Evolutionary conservation across 2,329 filamentous ascomycete species (phyloP).

Genomic region (Fusarium sp.): DNA sequence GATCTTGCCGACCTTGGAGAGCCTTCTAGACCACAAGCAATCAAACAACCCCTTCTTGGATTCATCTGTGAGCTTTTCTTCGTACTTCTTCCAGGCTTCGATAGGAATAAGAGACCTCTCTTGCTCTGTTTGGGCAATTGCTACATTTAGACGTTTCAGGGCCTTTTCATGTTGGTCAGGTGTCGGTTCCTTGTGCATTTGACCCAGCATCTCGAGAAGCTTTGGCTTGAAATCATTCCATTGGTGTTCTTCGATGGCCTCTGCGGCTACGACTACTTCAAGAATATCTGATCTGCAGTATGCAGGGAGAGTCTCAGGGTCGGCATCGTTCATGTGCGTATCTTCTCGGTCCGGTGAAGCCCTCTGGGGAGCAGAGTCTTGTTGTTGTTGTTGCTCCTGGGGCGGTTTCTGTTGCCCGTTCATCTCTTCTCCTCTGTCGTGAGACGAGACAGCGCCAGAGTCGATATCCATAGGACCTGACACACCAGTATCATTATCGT

Average conservation of each 20-base stretch:
- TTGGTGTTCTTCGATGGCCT: background rate
- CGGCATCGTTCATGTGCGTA: constrained; percentile 9
- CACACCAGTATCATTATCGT: background rate
- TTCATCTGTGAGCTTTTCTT: constrained; percentile 35
- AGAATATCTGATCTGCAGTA: constrained; percentile 6
- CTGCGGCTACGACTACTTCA: background rate
- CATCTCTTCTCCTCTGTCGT: background rate
- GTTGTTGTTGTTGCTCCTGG: background rate
- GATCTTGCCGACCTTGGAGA: constrained; percentile 41
- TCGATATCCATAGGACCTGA: constrained; percentile 5
- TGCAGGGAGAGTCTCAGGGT: background rate
- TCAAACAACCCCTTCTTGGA: constrained; percentile 12
- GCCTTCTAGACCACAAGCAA: constrained; percentile 38
- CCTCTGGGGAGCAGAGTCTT: background rate
- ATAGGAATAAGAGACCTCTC: constrained; percentile 37
- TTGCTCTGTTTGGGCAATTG: constrained; percentile 6
- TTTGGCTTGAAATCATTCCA: constrained; percentile 19
- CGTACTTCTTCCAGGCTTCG: constrained; percentile 39
- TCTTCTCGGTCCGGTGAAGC: constrained; percentile 1
- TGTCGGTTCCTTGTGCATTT: constrained; percentile 13
- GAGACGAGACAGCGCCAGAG: background rate
- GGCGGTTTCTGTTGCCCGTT: background rate
- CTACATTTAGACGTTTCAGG: constrained; percentile 11
- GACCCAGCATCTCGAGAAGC: constrained; percentile 18
- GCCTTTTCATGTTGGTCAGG: constrained; percentile 11